Base-by-base conservation (phyloP, 2,329 filamentous ascomycete species). In the Ophiostoma pallidulum region DNA sequence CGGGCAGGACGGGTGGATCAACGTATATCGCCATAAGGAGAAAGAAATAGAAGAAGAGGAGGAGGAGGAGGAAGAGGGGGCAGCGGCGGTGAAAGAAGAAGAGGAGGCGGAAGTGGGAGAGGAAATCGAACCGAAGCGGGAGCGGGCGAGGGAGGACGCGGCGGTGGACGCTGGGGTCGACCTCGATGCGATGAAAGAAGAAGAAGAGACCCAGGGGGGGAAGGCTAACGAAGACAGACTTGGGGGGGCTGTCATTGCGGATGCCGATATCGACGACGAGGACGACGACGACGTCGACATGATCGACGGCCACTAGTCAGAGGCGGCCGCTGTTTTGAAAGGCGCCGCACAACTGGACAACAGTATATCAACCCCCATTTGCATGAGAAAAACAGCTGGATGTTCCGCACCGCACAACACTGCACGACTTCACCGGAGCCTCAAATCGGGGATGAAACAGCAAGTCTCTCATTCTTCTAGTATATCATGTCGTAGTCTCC, bases 1-100 rank as follows among this genome's bases (percentile, higher is more conserved):
- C 10, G 77, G 77, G 1, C 69, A 78, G 60, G 77, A 80, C 52
- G 65, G 70, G 48, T 66, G 64, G 28, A 69, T 80, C 36, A 66
- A 69, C 37, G 67, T 80, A 12, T 78, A 73, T 55, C 65, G 65
- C 18, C 63, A 64, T 53, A 49, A 42, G 12, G 38, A 41, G 7
- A 33, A 31, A 36, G 37, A 31, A 3, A 41, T 24, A 5, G 48
- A 45, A 1, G 43, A 31, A 16, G 46, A 26, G 18, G 18, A 41
- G 18, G 42, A 24, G 9, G 19, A 37, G 14, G 10, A 19, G 2
- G 22, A 20, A 14, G 26, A 29, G 13, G 10, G 24, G n/a, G n/a
- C n/a, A 26, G 24, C 26, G 13, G 29, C 35, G 9, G 33, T 13
- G 39, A 33, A 24, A 19, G 22, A 45, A 22, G 38, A 31, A 14